A percentile compares a stretch with the other conserved stretches of the same genome.
Evolutionary conservation across 2,329 filamentous ascomycete genomes (phyloP).

Genomic region (Penicillium sp.): DNA sequence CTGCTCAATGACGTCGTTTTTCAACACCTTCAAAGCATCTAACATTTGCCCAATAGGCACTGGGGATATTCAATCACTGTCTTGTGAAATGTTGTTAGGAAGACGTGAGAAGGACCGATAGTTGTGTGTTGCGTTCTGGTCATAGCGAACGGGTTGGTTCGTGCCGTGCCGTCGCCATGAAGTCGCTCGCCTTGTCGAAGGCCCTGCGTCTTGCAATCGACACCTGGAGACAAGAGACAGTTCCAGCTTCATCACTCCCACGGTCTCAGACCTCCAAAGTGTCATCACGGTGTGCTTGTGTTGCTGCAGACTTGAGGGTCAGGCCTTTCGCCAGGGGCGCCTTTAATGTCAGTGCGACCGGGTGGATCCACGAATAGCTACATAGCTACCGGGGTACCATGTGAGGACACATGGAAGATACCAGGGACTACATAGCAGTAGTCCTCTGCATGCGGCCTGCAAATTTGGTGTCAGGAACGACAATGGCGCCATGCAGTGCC

Average conservation of each 20-base stretch:
- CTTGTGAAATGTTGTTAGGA: background rate
- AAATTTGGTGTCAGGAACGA: background rate
- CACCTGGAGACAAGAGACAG: background rate
- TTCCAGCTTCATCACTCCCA: background rate
- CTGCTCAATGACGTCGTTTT: background rate
- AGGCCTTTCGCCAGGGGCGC: background rate
- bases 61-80: background rate
- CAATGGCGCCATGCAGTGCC: background rate
- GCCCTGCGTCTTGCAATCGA: background rate
- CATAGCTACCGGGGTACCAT: background rate
- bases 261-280: background rate
- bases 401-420: background rate
- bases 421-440: background rate
- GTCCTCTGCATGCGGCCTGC: background rate
- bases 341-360: background rate
- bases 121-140: background rate
- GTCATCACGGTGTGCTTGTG: background rate
- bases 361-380: background rate
- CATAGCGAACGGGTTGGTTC: background rate
- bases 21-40: background rate
- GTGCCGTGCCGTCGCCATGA: background rate
- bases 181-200: background rate
- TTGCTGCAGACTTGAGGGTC: background rate
- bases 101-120: background rate
- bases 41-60: too few species aligned